These are phyloP conservation scores for Alternaria conjuncta DNA, from an alignment of 2,329 filamentous ascomycete species.

Conservation along the genomic window DNA sequence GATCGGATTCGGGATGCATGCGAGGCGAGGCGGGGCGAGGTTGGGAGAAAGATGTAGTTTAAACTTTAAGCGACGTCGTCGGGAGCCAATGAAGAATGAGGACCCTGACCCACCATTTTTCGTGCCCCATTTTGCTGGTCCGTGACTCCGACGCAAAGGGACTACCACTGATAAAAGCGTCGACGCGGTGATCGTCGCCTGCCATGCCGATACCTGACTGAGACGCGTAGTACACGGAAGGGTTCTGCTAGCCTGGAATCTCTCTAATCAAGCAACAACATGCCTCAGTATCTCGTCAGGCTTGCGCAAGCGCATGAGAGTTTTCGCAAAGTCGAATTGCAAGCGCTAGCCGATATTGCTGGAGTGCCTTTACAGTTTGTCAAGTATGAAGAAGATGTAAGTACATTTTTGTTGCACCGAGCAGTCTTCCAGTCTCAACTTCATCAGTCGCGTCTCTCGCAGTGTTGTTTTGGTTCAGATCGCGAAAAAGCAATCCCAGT, in stretches of 20 bases:
- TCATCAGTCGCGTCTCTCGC: slow-evolving; percentile 3
- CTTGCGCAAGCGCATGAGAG: slow-evolving; percentile 89
- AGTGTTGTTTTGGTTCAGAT: neutral
- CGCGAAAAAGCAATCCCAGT: neutral
- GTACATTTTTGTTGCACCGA: slow-evolving; percentile 40
- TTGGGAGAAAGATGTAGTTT: slow-evolving; percentile 1
- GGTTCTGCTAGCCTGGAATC: neutral
- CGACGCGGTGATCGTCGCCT: neutral
- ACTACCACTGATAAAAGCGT: neutral
- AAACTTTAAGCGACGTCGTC: slow-evolving; percentile 11
- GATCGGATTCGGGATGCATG: neutral
- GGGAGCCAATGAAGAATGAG: slow-evolving; percentile 16
- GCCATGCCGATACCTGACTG: slow-evolving; percentile 32
- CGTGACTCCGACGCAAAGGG: slow-evolving; percentile 19
- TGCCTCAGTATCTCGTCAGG: slow-evolving; percentile 80
- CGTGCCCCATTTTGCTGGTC: slow-evolving; percentile 8
- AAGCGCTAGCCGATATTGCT: slow-evolving; percentile 76
- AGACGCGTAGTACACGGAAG: slow-evolving; percentile 2
- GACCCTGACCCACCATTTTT: slow-evolving; percentile 20
- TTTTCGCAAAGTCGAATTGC: slow-evolving; percentile 85
- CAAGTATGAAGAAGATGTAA: slow-evolving; percentile 76
- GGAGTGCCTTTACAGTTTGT: slow-evolving; percentile 73
- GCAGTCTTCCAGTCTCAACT: neutral
- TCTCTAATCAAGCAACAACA: slow-evolving; percentile 10
- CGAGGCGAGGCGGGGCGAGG: neutral